These are phyloP conservation scores for Ophiostoma pallidulum DNA, from an alignment of 2,329 filamentous ascomycete genomes.

Conservation along the genomic window DNA sequence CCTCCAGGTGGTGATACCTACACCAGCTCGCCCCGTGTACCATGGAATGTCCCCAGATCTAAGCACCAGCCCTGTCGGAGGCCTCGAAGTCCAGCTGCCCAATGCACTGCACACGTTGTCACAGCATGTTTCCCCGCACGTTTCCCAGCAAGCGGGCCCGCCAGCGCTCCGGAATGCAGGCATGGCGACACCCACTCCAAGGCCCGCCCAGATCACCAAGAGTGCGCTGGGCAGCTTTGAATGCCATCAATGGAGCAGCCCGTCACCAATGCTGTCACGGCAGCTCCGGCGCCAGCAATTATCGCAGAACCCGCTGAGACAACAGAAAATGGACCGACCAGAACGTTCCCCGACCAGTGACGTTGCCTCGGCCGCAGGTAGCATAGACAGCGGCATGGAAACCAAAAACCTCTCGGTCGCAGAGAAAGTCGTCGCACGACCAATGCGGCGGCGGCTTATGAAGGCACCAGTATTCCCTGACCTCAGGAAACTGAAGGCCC, in stretches of 20 bases:
- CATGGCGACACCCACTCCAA: too few relatives aligned
- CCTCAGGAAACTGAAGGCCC: background rate
- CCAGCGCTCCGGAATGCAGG: too few relatives aligned
- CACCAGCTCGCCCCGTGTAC: background rate
- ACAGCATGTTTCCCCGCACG: too few relatives aligned
- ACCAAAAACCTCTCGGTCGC: background rate
- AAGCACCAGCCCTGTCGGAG: background rate
- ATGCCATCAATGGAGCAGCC: background rate
- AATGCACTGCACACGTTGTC: background rate
- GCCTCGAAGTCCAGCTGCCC: background rate
- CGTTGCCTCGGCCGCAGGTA: too few relatives aligned
- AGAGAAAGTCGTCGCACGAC: too few relatives aligned
- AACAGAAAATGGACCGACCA: too few relatives aligned
- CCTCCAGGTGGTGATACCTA: background rate
- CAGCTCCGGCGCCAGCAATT: too few relatives aligned
- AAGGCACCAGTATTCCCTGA: constrained; percentile 8
- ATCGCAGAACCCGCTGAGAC: too few relatives aligned
- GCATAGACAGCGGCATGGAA: background rate
- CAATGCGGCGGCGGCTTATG: constrained; percentile 2
- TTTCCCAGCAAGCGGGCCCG: too few relatives aligned
- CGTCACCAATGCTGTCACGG: background rate
- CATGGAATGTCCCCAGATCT: background rate
- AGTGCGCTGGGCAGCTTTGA: background rate
- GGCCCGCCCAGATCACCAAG: background rate
- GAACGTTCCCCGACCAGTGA: too few relatives aligned